A percentile compares a stretch with the other conserved stretches of the same genome.
Conservation (phyloP, 106 monocot genomes). For the Vanilla planifolia region DNA sequence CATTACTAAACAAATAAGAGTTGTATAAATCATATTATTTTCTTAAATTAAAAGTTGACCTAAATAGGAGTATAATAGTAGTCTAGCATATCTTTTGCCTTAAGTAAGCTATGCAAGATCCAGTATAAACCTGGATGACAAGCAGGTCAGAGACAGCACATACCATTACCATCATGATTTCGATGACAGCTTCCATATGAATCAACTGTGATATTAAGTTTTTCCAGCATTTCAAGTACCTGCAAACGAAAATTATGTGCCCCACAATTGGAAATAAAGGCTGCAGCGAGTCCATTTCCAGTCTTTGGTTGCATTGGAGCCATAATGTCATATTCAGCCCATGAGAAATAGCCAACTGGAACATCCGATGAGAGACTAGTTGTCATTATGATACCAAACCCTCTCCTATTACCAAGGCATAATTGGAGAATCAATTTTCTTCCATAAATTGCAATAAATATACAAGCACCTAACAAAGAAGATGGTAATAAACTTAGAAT, state of each 20-base stretch:
- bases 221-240: slow-evolving; percentile 63
- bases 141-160: not conserved
- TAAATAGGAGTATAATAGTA: too few species aligned
- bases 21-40: too few species aligned
- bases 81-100: too few species aligned
- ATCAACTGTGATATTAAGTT: slow-evolving; percentile 51
- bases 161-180: slow-evolving; percentile 73
- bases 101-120: too few species aligned
- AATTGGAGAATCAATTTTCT: slow-evolving; percentile 5
- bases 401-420: slow-evolving; percentile 27
- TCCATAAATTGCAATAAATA: not conserved
- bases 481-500: not conserved
- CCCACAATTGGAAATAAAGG: slow-evolving; percentile 90
- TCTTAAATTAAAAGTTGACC: too few species aligned
- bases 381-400: slow-evolving; percentile 69
- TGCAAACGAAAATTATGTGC: slow-evolving; percentile 78
- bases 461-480: not conserved
- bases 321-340: slow-evolving; percentile 97
- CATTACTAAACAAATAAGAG: too few species aligned
- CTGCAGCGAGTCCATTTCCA: slow-evolving; percentile 72
- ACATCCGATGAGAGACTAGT: slow-evolving; percentile 87
- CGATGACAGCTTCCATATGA: slow-evolving; percentile 84
- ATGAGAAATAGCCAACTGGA: slow-evolving; percentile 90
- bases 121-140: not conserved
- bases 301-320: slow-evolving; percentile 66